Conservation (phyloP, 73 alveolate genomes). For the Uronychia setigera region DNA sequence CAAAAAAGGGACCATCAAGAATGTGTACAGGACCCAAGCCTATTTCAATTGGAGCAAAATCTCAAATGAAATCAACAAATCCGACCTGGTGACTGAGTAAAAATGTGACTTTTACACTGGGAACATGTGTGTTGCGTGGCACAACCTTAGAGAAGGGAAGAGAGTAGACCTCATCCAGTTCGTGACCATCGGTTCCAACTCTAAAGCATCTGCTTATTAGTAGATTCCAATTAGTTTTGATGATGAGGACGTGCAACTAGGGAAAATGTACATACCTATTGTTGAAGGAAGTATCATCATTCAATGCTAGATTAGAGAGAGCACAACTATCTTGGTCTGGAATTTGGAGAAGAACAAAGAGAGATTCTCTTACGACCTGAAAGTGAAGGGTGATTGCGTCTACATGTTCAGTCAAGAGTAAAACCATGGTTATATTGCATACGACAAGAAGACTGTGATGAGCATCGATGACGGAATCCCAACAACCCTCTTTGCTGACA, state of each 20-base stretch:
- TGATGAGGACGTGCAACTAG: not conserved
- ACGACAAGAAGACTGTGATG: not conserved
- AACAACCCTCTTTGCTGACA: not conserved
- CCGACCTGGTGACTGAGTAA: not conserved
- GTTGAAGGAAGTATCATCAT: not conserved
- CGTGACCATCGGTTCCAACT: not conserved
- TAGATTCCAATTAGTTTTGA: not conserved
- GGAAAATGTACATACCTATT: not conserved
- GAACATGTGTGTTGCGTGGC: not conserved
- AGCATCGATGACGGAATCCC: not conserved
- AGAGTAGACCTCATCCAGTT: not conserved
- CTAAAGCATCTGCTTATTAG: not conserved
- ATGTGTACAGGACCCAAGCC: not conserved
- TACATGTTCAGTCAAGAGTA: not conserved
- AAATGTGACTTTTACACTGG: not conserved
- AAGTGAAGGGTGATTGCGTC: not conserved
- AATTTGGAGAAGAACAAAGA: conserved; percentile 4
- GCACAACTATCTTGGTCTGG: conserved; percentile 3
- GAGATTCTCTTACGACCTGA: not conserved
- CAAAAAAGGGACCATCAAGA: too few relatives aligned
- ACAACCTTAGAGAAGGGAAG: not conserved
- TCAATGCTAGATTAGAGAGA: not conserved
- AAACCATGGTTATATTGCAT: not conserved
- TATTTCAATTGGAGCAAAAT: not conserved
- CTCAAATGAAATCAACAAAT: not conserved